A percentile compares a stretch with the other conserved stretches of the same genome.
These are phyloP conservation scores for Cylindrodendrum hubeiense DNA, from an alignment of 2,329 filamentous ascomycete species.

Conservation along the genomic window DNA sequence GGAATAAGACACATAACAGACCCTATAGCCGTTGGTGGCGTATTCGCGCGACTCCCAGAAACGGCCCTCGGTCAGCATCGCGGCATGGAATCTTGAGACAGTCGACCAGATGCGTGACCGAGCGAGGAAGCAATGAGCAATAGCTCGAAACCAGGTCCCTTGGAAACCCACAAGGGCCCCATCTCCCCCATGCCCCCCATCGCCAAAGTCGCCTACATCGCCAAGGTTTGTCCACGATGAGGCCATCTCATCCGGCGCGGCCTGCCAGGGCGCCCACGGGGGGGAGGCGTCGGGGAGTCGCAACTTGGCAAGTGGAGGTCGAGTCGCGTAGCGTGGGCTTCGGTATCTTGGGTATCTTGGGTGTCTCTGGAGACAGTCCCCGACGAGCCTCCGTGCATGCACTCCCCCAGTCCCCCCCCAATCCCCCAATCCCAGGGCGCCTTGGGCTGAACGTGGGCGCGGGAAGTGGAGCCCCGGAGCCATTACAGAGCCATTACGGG, in stretches of 20 bases:
- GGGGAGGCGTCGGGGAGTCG: background rate
- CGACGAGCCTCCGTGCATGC: slow-evolving; percentile 9
- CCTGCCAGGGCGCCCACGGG: no score
- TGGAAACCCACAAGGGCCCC: slow-evolving; percentile 1
- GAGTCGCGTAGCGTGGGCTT: slow-evolving; percentile 5
- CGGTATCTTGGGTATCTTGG: slow-evolving; percentile 8
- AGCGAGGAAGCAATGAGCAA: slow-evolving; percentile 16
- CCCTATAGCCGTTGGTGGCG: slow-evolving; percentile 1
- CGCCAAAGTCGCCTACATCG: background rate
- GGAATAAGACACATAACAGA: background rate
- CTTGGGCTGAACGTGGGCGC: slow-evolving; percentile 29
- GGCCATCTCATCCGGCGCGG: background rate
- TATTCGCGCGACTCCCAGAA: slow-evolving; percentile 18
- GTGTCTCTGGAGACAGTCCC: slow-evolving; percentile 5
- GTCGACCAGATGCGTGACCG: slow-evolving; percentile 26
- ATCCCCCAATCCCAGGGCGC: slow-evolving; percentile 22
- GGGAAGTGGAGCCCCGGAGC: slow-evolving; percentile 24
- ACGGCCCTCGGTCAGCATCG: slow-evolving; percentile 18
- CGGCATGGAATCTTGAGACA: background rate
- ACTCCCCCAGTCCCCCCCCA: slow-evolving; percentile 24
- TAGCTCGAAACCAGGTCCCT: slow-evolving; percentile 6
- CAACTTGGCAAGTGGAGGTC: background rate
- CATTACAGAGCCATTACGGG: no score
- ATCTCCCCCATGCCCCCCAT: background rate
- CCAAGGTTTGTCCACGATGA: background rate